phyloP scores from a whole-genome alignment of 163 green algal species.

The Coccomyxa subellipsoidea region DNA sequence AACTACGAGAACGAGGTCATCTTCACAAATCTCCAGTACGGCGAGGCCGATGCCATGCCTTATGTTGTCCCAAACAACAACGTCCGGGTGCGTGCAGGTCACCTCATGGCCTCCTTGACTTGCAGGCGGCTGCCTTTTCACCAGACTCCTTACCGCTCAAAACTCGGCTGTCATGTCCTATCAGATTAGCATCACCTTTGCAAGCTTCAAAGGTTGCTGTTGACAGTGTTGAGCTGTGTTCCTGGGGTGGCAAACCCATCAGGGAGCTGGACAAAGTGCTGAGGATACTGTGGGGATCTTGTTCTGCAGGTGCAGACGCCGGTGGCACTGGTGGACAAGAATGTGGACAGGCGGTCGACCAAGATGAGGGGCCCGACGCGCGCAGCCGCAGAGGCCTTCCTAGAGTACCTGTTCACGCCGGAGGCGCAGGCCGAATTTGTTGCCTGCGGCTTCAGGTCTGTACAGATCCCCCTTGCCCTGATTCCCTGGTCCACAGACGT shows the following conservation, averaged over 20 bases:
- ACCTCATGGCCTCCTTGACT: not conserved
- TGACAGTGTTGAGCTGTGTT: too few relatives aligned
- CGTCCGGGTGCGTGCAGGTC: slow-evolving; percentile 32
- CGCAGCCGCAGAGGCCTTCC: slow-evolving; percentile 64
- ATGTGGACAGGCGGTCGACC: slow-evolving; percentile 27
- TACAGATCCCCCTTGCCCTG: not conserved
- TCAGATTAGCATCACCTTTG: too few relatives aligned
- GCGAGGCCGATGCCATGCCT: slow-evolving; percentile 53
- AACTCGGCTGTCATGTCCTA: too few relatives aligned
- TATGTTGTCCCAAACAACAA: slow-evolving; percentile 65
- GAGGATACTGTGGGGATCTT: too few relatives aligned
- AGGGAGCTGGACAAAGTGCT: too few relatives aligned
- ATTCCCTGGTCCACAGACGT: not conserved
- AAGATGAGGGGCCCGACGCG: slow-evolving; percentile 23
- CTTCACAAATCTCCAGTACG: slow-evolving; percentile 73
- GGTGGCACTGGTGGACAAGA: slow-evolving; percentile 51
- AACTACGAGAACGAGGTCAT: slow-evolving; percentile 92
- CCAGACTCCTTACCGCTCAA: too few relatives aligned
- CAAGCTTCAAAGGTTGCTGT: too few relatives aligned
- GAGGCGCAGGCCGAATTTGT: slow-evolving; percentile 70
- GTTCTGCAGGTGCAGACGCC: slow-evolving; percentile 46
- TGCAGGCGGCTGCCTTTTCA: too few relatives aligned
- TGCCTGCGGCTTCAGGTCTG: slow-evolving; percentile 62
- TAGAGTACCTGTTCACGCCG: slow-evolving; percentile 67
- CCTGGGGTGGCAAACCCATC: too few relatives aligned